These are phyloP conservation scores for Eucommia ulmoides DNA, from an alignment of 257 asterid genomes.

Conservation along the genomic window DNA sequence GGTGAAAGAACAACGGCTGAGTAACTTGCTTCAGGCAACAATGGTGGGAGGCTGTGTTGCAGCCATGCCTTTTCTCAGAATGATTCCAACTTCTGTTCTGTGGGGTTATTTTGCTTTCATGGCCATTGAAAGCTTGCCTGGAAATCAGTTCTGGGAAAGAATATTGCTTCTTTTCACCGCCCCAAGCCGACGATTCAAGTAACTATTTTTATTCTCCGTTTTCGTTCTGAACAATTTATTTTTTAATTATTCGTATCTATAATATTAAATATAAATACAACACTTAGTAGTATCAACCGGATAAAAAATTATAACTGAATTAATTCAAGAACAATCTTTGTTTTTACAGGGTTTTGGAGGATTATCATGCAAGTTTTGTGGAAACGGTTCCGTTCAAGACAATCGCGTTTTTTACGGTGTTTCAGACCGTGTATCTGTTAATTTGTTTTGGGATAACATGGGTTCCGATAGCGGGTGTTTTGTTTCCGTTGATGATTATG, in stretches of 20 bases:
- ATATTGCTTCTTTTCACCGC: slow-evolving; percentile 68
- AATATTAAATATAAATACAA: no score
- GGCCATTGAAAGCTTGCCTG: slow-evolving; percentile 91
- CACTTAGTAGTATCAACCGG: no score
- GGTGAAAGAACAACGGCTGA: slow-evolving; percentile 83
- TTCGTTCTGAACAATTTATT: neutral
- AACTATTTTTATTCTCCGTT: neutral
- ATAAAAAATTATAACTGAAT: no score
- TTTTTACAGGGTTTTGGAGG: slow-evolving; percentile 59
- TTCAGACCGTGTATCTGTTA: slow-evolving; percentile 58
- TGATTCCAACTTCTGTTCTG: slow-evolving; percentile 85
- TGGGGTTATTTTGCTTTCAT: slow-evolving; percentile 94
- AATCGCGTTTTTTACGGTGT: slow-evolving; percentile 54
- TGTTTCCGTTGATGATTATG: slow-evolving; percentile 77
- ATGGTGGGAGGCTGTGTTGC: slow-evolving; percentile 84
- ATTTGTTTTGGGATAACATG: slow-evolving; percentile 81
- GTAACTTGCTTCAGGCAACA: slow-evolving; percentile 66
- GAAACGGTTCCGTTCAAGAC: slow-evolving; percentile 85
- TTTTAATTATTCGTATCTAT: neutral
- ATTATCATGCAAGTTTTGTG: slow-evolving; percentile 66
- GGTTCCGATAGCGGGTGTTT: slow-evolving; percentile 83
- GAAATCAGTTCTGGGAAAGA: slow-evolving; percentile 89
- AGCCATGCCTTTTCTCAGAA: slow-evolving; percentile 76
- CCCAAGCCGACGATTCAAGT: slow-evolving; percentile 81
- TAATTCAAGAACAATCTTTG: no score